Evolutionary conservation across 805 yeast genomes (phyloP).

Genomic region (Saccharomycopsis sp.): DNA sequence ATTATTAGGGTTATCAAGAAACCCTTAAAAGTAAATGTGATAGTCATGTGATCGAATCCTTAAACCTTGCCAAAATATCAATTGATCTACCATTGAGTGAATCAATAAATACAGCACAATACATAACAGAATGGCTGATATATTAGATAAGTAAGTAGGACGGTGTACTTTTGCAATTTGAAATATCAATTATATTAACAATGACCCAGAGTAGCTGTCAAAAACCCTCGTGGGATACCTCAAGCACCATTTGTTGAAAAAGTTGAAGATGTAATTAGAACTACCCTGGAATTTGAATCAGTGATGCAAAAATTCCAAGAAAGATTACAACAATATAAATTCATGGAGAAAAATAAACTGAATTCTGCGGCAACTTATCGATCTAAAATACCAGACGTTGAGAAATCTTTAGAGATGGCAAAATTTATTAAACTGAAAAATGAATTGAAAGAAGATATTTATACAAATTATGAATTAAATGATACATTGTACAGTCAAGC

Average conservation of each 20-base stretch:
- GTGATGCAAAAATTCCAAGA: slow-evolving; percentile 76
- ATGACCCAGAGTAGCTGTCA: slow-evolving; percentile 45
- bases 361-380: slow-evolving; percentile 40
- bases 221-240: slow-evolving; percentile 93
- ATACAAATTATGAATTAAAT: slow-evolving; percentile 83
- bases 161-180: not conserved
- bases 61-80: not conserved
- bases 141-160: slow-evolving; percentile 9
- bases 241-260: slow-evolving; percentile 89
- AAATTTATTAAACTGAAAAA: slow-evolving; percentile 47
- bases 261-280: slow-evolving; percentile 67
- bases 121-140: slow-evolving; percentile 5
- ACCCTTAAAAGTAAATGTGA: too few species aligned
- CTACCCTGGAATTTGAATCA: slow-evolving; percentile 61
- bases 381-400: slow-evolving; percentile 84
- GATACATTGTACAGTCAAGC: slow-evolving; percentile 91
- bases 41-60: not conserved
- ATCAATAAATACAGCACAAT: not conserved
- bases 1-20: too few species aligned
- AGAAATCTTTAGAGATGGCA: slow-evolving; percentile 74
- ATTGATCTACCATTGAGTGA: not conserved
- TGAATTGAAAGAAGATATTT: slow-evolving; percentile 38
- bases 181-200: not conserved
- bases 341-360: slow-evolving; percentile 51
- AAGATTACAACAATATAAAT: slow-evolving; percentile 81